These are phyloP conservation scores for Holtermannia corniformis DNA, from an alignment of 768 basidiomycete genomes.

Conservation along the genomic window DNA sequence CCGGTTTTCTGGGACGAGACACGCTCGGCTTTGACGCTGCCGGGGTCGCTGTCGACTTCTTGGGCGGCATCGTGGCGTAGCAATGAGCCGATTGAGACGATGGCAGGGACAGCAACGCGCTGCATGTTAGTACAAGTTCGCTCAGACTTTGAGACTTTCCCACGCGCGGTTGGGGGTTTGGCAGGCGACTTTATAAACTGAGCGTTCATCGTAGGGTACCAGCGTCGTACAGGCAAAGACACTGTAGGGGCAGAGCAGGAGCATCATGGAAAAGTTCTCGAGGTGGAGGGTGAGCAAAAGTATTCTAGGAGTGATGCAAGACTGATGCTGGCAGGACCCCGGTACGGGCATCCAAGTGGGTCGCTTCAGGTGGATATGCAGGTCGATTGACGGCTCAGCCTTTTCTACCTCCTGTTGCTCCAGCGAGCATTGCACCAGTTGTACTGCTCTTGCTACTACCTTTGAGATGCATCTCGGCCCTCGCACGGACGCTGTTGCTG, in stretches of 20 bases:
- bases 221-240: too few species aligned
- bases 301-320: neutral
- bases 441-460: conserved; percentile 12
- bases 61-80: neutral
- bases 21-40: neutral
- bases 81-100: too few species aligned
- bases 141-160: neutral
- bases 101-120: too few species aligned
- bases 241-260: too few species aligned
- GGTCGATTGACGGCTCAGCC: conserved; percentile 19
- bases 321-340: conserved; percentile 15
- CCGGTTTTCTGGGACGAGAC: neutral
- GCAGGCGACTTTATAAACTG: too few species aligned
- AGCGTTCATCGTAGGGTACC: too few species aligned
- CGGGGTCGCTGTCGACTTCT: neutral
- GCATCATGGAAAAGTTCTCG: conserved; percentile 40
- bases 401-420: conserved; percentile 30
- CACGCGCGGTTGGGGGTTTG: too few species aligned
- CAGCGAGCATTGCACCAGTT: conserved; percentile 11
- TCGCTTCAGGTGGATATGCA: neutral
- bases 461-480: conserved; percentile 12
- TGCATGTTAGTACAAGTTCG: too few species aligned
- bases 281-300: conserved; percentile 37
- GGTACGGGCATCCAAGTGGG: conserved; percentile 15
- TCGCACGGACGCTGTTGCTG: neutral